phyloP scores from a whole-genome alignment of 331 rosid species.

The Spiraea crenata region DNA sequence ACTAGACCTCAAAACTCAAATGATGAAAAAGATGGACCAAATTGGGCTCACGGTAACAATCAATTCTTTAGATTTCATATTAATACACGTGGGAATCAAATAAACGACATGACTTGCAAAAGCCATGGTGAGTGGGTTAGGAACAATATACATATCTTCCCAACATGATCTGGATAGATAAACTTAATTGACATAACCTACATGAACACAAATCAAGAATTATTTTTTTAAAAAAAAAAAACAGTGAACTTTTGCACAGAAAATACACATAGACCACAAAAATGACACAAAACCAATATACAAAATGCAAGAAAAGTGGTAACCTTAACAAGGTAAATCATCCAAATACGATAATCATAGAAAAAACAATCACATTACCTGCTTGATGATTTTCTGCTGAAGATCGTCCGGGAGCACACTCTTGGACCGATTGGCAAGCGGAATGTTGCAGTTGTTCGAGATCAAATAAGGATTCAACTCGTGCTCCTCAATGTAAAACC shows the following conservation, averaged over 20 bases:
- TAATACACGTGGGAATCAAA: neutral
- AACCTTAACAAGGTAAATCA: neutral
- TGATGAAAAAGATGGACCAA: neutral
- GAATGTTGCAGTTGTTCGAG: conserved; percentile 31
- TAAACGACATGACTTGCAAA: neutral
- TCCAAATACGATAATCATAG: neutral
- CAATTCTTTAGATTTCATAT: neutral
- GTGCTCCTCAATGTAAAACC: conserved; percentile 70
- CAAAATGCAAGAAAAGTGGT: neutral
- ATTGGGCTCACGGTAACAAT: neutral
- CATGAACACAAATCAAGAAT: neutral
- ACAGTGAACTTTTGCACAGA: neutral
- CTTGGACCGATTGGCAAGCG: conserved; percentile 48
- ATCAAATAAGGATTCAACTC: conserved; percentile 54
- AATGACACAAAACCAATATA: neutral
- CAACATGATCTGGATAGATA: neutral
- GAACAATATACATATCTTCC: neutral
- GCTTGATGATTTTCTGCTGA: conserved; percentile 76
- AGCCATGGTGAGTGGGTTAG: neutral
- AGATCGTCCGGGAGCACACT: conserved; percentile 57
- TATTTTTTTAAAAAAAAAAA: too few species aligned
- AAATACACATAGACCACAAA: neutral
- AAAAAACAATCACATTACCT: conserved; percentile 36
- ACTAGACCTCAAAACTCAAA: neutral
- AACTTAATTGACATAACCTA: too few species aligned